These are phyloP conservation scores for Bipolaris gigantea DNA, from an alignment of 2,329 filamentous ascomycete genomes.

Conservation along the genomic window DNA sequence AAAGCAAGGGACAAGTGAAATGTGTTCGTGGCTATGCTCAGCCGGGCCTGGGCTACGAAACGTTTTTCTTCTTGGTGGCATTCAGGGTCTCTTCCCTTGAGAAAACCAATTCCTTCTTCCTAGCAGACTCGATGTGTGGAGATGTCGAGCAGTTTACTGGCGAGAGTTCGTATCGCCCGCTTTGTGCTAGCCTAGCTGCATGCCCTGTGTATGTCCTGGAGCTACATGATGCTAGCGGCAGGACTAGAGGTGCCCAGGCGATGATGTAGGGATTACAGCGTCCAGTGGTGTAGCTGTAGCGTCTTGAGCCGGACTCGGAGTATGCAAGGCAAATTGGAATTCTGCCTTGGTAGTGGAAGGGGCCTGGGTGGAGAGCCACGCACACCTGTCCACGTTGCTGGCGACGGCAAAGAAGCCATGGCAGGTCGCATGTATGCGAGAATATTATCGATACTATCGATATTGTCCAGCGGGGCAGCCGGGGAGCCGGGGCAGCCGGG, in stretches of 20 bases:
- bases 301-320: background rate
- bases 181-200: background rate
- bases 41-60: background rate
- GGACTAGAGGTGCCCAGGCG: background rate
- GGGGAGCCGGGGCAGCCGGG: background rate
- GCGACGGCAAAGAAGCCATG: background rate
- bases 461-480: background rate
- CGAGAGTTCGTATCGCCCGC: background rate
- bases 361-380: background rate
- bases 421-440: background rate
- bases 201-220: background rate
- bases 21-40: background rate
- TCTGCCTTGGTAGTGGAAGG: background rate
- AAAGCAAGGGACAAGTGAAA: background rate
- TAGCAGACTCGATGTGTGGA: background rate
- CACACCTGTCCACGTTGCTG: background rate
- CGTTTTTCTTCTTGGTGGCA: background rate
- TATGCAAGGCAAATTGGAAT: background rate
- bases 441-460: background rate
- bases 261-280: background rate
- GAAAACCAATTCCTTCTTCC: background rate
- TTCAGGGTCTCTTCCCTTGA: background rate
- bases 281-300: background rate
- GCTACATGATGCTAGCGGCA: background rate
- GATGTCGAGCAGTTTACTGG: background rate